Evolutionary conservation across 805 yeast species (phyloP).

Genomic region (Pichia insulana): DNA sequence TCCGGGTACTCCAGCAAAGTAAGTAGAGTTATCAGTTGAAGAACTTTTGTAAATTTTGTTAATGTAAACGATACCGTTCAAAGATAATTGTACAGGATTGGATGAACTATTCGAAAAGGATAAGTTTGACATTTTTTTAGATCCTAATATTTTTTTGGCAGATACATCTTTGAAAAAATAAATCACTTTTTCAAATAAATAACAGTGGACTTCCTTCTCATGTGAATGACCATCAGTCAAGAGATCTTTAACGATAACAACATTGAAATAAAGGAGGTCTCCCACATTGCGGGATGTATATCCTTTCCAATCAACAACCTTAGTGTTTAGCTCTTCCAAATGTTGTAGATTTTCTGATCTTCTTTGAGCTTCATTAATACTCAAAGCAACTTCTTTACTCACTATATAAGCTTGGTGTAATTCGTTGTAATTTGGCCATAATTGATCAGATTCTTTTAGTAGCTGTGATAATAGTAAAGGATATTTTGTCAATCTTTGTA

Average conservation of each 20-base stretch:
- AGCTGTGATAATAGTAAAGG: constrained; percentile 76
- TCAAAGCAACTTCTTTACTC: constrained; percentile 75
- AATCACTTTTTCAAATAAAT: constrained; percentile 65
- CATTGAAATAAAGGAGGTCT: constrained; percentile 67
- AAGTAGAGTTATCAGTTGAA: constrained; percentile 24
- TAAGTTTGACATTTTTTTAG: constrained; percentile 41
- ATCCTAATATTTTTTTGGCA: constrained; percentile 38
- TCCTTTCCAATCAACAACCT: constrained; percentile 90
- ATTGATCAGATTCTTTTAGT: constrained; percentile 50
- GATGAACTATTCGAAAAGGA: constrained; percentile 27
- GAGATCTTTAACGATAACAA: constrained; percentile 57
- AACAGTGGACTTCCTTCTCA: constrained; percentile 85
- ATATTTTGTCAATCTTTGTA: constrained; percentile 92
- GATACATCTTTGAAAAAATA: constrained; percentile 55
- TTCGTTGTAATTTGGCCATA: constrained; percentile 54
- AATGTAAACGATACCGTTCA: constrained; percentile 27
- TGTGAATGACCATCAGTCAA: constrained; percentile 42
- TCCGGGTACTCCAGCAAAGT: constrained; percentile 29
- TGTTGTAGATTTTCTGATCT: constrained; percentile 76
- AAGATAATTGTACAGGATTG: constrained; percentile 14
- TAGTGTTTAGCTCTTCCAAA: constrained; percentile 56
- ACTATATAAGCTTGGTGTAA: constrained; percentile 60
- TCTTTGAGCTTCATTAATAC: constrained; percentile 90
- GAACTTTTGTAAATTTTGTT: constrained; percentile 21
- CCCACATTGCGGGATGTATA: constrained; percentile 75